phyloP scores from a whole-genome alignment of 2,329 filamentous ascomycete species.

The Arthroderma sp. region DNA sequence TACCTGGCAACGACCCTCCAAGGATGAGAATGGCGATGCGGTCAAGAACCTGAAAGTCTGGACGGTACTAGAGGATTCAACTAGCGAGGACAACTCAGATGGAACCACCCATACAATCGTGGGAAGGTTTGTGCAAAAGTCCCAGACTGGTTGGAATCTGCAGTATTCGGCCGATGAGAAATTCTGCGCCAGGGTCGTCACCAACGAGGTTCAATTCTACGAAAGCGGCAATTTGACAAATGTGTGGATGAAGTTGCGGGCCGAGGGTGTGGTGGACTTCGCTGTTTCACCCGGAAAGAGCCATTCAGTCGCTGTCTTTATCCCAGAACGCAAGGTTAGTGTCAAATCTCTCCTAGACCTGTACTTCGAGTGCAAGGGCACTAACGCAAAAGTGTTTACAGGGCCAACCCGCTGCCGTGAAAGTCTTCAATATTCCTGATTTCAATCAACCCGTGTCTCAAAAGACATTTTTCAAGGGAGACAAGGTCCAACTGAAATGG shows the following conservation, averaged over 20 bases:
- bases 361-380: slow-evolving; percentile 3
- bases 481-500: slow-evolving; percentile 98
- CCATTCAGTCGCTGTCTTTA: slow-evolving; percentile 85
- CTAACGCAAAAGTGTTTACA: slow-evolving; percentile 25
- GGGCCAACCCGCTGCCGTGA: slow-evolving; percentile 87
- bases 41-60: slow-evolving; percentile 96
- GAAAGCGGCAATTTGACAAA: slow-evolving; percentile 71
- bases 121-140: slow-evolving; percentile 89
- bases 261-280: slow-evolving; percentile 83
- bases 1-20: slow-evolving; percentile 87
- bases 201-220: slow-evolving; percentile 97
- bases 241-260: slow-evolving; percentile 89
- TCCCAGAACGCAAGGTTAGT: slow-evolving; percentile 83
- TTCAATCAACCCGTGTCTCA: slow-evolving; percentile 76
- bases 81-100: slow-evolving; percentile 36
- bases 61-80: slow-evolving; percentile 60
- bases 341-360: slow-evolving; percentile 2
- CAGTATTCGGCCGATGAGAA: slow-evolving; percentile 92
- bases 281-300: slow-evolving; percentile 78
- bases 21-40: slow-evolving; percentile 87
- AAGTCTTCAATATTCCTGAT: slow-evolving; percentile 84
- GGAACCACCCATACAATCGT: slow-evolving; percentile 57
- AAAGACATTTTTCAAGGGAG: slow-evolving; percentile 98
- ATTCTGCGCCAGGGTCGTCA: slow-evolving; percentile 84
- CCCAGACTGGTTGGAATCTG: slow-evolving; percentile 88